A percentile compares a stretch with the other conserved stretches of the same genome.
Conservation (phyloP, 768 basidiomycete genomes). For the Chiua virens region DNA sequence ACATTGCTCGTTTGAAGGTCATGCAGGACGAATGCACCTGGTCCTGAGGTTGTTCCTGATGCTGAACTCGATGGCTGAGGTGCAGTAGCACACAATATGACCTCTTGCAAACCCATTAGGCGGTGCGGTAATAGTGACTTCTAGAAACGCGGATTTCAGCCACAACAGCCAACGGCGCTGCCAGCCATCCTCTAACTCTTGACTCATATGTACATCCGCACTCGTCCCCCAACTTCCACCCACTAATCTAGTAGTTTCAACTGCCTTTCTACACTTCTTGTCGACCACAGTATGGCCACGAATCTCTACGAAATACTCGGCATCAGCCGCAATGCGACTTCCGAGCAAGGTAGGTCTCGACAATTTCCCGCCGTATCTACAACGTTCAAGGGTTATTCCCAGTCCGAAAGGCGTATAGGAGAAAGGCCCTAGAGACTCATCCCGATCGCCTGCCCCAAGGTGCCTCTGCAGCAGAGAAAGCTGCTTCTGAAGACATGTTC, state of each 20-base stretch:
- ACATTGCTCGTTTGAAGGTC: constrained; percentile 77
- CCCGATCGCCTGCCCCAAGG: constrained; percentile 66
- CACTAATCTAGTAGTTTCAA: background rate
- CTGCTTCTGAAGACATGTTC: constrained; percentile 58
- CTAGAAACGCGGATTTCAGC: constrained; percentile 14
- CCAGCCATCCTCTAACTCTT: background rate
- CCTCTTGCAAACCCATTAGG: constrained; percentile 62
- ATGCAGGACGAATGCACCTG: constrained; percentile 72
- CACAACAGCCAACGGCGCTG: constrained; percentile 6
- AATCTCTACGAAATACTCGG: constrained; percentile 67
- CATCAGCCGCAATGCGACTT: constrained; percentile 50
- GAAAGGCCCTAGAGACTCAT: constrained; percentile 69
- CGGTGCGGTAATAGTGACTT: background rate
- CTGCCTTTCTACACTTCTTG: background rate
- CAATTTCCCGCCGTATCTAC: background rate
- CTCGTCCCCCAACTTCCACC: background rate
- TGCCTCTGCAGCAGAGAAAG: constrained; percentile 58
- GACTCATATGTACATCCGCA: background rate
- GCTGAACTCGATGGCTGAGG: constrained; percentile 40
- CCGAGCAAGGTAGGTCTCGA: constrained; percentile 58
- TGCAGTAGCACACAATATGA: constrained; percentile 61
- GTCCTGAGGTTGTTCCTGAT: constrained; percentile 41
- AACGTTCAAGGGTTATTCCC: constrained; percentile 4
- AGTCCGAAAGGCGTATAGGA: constrained; percentile 83
- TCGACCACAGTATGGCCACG: constrained; percentile 43